phyloP scores from a whole-genome alignment of 2,329 filamentous ascomycete genomes.

The Colletotrichum simmondsii region DNA sequence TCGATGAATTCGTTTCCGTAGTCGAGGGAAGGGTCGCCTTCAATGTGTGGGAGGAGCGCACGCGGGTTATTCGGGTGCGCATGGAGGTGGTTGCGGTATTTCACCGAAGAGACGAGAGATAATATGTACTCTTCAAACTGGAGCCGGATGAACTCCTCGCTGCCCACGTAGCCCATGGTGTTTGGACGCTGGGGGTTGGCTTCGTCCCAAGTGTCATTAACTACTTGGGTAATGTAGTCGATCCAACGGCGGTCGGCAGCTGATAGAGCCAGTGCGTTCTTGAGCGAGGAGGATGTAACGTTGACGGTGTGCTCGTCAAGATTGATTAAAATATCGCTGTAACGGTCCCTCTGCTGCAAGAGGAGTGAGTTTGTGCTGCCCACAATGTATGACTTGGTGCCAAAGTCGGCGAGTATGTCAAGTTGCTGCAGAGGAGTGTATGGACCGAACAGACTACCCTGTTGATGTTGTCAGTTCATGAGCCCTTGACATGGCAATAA shows the following conservation, averaged over 20 bases:
- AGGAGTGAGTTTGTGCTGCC: constrained; percentile 96
- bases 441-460: constrained; percentile 94
- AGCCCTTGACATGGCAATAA: neutral
- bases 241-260: constrained; percentile 95
- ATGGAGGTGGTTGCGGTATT: constrained; percentile 81
- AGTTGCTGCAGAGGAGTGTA: constrained; percentile 97
- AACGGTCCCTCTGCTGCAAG: constrained; percentile 92
- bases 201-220: constrained; percentile 97
- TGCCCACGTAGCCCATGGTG: constrained; percentile 93
- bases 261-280: constrained; percentile 80
- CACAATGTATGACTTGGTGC: constrained; percentile 97
- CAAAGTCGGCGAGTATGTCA: constrained; percentile 90
- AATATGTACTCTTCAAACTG: constrained; percentile 98
- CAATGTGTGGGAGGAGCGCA: constrained; percentile 71
- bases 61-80: constrained; percentile 67
- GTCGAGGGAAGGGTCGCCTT: constrained; percentile 86
- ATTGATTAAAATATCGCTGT: constrained; percentile 96
- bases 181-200: constrained; percentile 89
- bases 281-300: constrained; percentile 83
- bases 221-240: constrained; percentile 91
- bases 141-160: constrained; percentile 95
- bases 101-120: constrained; percentile 86
- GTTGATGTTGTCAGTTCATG: constrained; percentile 33
- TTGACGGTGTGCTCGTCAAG: constrained; percentile 90
- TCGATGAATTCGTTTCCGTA: constrained; percentile 88